Conservation (phyloP, 805 yeast species). For the Monosporozyma siamensis region DNA sequence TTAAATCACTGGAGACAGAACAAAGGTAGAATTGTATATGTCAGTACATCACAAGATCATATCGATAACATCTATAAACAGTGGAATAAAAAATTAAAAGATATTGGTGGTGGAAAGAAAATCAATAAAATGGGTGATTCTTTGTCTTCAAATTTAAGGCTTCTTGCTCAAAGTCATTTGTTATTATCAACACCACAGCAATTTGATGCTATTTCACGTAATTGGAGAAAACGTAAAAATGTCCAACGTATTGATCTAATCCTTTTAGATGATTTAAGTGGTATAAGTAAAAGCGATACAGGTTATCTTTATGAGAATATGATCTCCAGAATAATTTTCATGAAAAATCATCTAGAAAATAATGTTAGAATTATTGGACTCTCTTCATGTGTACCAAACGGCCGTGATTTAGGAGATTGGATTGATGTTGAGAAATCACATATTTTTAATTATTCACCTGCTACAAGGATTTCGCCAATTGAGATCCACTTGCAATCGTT, state of each 20-base stretch:
- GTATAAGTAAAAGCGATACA: constrained; percentile 43
- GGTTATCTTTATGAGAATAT: constrained; percentile 65
- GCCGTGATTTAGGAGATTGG: constrained; percentile 79
- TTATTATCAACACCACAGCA: constrained; percentile 72
- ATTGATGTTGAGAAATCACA: constrained; percentile 56
- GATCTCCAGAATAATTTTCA: constrained; percentile 61
- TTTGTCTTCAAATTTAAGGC: constrained; percentile 40
- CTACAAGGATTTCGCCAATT: constrained; percentile 46
- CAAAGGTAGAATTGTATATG: constrained; percentile 61
- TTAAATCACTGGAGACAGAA: constrained; percentile 63
- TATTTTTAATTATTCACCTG: constrained; percentile 62
- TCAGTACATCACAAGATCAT: constrained; percentile 53
- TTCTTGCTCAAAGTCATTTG: constrained; percentile 54
- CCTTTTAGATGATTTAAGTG: constrained; percentile 67
- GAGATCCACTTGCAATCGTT: constrained; percentile 48
- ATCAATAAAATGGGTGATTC: constrained; percentile 50
- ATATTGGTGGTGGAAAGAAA: constrained; percentile 46
- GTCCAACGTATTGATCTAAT: constrained; percentile 59
- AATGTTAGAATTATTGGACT: constrained; percentile 58
- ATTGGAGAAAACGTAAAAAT: constrained; percentile 74
- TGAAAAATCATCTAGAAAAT: constrained; percentile 55
- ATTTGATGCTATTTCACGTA: constrained; percentile 60
- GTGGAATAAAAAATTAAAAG: constrained; percentile 47
- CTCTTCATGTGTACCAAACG: constrained; percentile 61
- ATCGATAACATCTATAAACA: constrained; percentile 37